Percentiles rank a stretch among this genome's conserved stretches.
phyloP scores from a whole-genome alignment of 1,139 yeast species.

The Saccharomyces hybrid region DNA sequence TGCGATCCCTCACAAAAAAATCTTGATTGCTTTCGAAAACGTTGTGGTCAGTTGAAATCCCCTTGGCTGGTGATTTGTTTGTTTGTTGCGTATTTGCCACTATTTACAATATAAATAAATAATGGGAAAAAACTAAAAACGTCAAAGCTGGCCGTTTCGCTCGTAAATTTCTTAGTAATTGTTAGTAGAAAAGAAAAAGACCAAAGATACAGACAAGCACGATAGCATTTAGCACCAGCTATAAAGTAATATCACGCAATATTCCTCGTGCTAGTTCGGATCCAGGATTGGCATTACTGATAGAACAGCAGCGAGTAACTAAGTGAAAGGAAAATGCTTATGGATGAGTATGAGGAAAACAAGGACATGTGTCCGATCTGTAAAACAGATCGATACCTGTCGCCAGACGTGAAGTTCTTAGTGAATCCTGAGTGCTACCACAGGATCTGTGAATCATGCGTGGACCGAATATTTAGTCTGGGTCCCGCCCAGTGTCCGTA shows the following conservation, averaged over 20 bases:
- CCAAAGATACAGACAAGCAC: not conserved
- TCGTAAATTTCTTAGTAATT: not conserved
- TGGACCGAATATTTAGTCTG: conserved; percentile 80
- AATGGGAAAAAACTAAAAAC: not conserved
- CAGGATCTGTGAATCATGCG: conserved; percentile 94
- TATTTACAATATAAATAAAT: not conserved
- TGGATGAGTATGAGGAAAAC: conserved; percentile 30
- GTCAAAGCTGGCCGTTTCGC: not conserved
- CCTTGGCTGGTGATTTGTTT: not conserved
- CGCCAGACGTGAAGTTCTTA: conserved; percentile 87
- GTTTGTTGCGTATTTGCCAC: not conserved
- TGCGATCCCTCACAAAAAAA: not conserved
- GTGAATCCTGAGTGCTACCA: conserved; percentile 97
- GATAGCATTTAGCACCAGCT: not conserved
- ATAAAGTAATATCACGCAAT: no score
- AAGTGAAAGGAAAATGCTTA: conserved; percentile 2
- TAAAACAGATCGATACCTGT: conserved; percentile 86
- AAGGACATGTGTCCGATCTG: conserved; percentile 95
- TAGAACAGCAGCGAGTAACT: no score
- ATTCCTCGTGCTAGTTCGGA: no score
- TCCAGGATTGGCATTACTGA: no score
- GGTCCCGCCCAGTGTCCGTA: conserved; percentile 98
- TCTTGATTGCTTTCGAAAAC: not conserved
- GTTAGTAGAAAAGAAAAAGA: not conserved
- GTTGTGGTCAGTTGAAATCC: not conserved